phyloP scores from a whole-genome alignment of 108 stramenopile species.

The Mayamaea pseudoterrestris region DNA sequence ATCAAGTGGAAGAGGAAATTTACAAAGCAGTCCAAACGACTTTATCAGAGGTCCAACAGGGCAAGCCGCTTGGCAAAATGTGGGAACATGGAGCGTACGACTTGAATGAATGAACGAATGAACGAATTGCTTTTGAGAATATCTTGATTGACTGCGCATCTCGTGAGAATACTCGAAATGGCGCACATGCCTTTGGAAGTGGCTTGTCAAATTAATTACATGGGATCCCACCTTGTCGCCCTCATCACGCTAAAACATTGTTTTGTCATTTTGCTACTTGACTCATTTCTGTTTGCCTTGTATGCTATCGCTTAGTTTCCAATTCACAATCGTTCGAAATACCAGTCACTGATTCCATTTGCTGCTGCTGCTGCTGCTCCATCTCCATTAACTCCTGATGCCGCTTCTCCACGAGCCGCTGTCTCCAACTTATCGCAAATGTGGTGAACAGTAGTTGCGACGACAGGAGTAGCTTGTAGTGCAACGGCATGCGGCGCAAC shows the following conservation, averaged over 20 bases:
- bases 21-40: conserved; percentile 44
- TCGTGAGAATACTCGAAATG: too few species aligned
- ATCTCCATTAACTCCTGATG: not conserved
- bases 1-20: conserved; percentile 60
- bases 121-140: too few species aligned
- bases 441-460: conserved; percentile 1
- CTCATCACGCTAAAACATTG: too few species aligned
- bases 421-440: not conserved
- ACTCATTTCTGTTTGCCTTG: too few species aligned
- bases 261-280: too few species aligned
- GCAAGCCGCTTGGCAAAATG: conserved; percentile 31
- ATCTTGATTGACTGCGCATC: too few species aligned
- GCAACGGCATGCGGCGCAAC: not conserved
- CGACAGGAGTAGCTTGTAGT: not conserved
- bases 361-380: not conserved
- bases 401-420: not conserved
- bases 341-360: not conserved
- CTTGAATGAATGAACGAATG: not conserved
- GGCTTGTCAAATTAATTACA: too few species aligned
- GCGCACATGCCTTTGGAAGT: too few species aligned
- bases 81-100: conserved; percentile 39
- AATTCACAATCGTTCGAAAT: not conserved
- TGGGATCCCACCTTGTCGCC: too few species aligned
- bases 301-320: too few species aligned
- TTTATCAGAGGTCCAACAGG: conserved; percentile 23